Conservation (phyloP, 2,329 filamentous ascomycete species). For the Aaosphaeria pasadenensis region DNA sequence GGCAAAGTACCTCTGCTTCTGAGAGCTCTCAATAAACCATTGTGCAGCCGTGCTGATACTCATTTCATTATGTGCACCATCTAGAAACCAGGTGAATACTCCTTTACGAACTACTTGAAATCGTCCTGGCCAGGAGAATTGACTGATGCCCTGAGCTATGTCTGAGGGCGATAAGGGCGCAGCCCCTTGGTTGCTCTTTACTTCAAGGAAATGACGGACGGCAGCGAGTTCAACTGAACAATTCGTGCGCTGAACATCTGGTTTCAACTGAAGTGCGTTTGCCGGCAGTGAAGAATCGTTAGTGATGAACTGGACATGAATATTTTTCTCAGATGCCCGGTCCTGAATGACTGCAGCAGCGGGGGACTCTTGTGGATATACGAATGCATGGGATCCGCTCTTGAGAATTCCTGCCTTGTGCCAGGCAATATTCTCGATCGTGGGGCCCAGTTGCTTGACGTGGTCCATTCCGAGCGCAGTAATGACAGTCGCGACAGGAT, state of each 20-base stretch:
- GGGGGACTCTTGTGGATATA: constrained; percentile 5
- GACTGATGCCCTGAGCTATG: constrained; percentile 5
- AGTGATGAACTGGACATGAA: constrained; percentile 6
- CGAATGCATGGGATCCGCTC: constrained; percentile 51
- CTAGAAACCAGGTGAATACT: constrained; percentile 8
- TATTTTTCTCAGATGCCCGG: constrained; percentile 11
- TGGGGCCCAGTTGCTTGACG: constrained; percentile 59
- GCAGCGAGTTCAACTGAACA: constrained; percentile 10
- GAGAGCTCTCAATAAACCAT: constrained; percentile 10
- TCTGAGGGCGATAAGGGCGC: constrained; percentile 1
- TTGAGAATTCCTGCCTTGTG: constrained; percentile 74
- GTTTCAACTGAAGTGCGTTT: constrained; percentile 5
- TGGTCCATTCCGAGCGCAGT: constrained; percentile 70
- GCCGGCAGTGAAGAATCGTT: constrained; percentile 7
- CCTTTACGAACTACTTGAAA: constrained; percentile 7
- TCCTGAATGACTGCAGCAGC: constrained; percentile 6
- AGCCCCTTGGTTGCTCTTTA: neutral
- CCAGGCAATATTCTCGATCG: constrained; percentile 67
- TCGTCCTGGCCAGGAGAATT: constrained; percentile 10
- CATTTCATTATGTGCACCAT: constrained; percentile 15
- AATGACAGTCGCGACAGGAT: constrained; percentile 59
- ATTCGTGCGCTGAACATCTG: constrained; percentile 9
- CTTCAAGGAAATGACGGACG: constrained; percentile 2
- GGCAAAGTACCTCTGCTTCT: constrained; percentile 1
- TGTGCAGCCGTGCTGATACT: constrained; percentile 8